Evolutionary conservation across 2,329 filamentous ascomycete species (phyloP), one percentile per base, ranked within the genome.

Genomic region (Paraphoma sp.): DNA sequence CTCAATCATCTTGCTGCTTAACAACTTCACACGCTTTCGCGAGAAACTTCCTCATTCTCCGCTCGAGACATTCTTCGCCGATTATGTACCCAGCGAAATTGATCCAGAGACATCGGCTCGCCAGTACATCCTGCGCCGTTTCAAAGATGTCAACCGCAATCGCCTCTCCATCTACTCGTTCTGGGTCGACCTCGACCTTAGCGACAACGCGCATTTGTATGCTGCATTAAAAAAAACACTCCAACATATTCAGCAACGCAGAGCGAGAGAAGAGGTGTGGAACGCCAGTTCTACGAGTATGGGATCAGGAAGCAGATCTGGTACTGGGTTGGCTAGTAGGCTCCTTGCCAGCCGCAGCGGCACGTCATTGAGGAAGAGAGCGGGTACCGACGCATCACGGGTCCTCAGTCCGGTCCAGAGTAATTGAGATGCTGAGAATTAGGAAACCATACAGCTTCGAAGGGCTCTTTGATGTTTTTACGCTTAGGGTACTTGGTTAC

Each of bases 161-260:
- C 51, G 56, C 0, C 52, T 75, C 6, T 67, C 65, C 8, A 68
- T 76, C n/a, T 76, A 75, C 50, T 69, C 64, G 0, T 76, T 76
- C 51, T 76, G 73, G 73, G 72, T 74, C 11, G 73, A 76, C 44
- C 65, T 76, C 7, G 72, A 76, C 41, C 66, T 74, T 58, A 65
- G 67, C 50, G 72, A 76, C 45, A 76, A 76, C 41, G 59, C 65
- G 45, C 70, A 76, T 47, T 42, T 76, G 33, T 76, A 75, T 42
- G 67, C 69, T 7, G 72, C 73, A 52, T 59, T 76, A 9, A 76
- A 74, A 57, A 72, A 71, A 51, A 76, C 72, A 8, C 48, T 76
- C 23, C 48, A 63, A n/a, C 67, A 71, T 29, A 71, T 75, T 6
- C 69, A 74, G 51, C 67, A 70, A 49, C 57, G 65, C 2, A 73